phyloP scores from a whole-genome alignment of 2,329 filamentous ascomycete species.

The Cadophora malorum region DNA sequence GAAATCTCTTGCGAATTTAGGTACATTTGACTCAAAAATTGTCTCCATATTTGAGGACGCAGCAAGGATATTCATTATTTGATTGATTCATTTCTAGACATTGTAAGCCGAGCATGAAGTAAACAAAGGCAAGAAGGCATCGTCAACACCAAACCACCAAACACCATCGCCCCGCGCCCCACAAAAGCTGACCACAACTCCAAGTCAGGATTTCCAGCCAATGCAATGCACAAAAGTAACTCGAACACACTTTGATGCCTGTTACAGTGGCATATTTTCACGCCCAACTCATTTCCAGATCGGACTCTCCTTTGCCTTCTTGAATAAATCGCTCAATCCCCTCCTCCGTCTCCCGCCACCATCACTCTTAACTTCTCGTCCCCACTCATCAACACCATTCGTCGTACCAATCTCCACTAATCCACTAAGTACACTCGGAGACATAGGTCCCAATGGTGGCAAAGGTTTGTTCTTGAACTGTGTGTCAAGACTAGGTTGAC shows the following conservation, averaged over 20 bases:
- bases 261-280: background rate
- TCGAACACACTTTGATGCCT: too few relatives aligned
- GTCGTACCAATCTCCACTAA: constrained; percentile 31
- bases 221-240: too few relatives aligned
- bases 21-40: too few relatives aligned
- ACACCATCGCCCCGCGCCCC: background rate
- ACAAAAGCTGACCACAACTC: too few relatives aligned
- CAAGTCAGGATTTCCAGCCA: too few relatives aligned
- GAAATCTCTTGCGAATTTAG: too few relatives aligned
- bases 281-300: background rate
- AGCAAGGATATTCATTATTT: background rate
- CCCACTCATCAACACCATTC: constrained; percentile 23
- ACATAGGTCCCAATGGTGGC: constrained; percentile 30
- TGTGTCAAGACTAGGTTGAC: background rate
- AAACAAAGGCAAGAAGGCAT: background rate
- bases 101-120: background rate
- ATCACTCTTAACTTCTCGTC: constrained; percentile 12
- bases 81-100: background rate
- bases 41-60: too few relatives aligned
- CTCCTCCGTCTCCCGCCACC: constrained; percentile 15
- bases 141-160: background rate
- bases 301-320: constrained; percentile 20
- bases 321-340: constrained; percentile 26
- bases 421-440: constrained; percentile 29
- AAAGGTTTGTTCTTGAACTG: constrained; percentile 29